Conservation (phyloP, 2,329 filamentous ascomycete genomes). For the Cytospora mali region DNA sequence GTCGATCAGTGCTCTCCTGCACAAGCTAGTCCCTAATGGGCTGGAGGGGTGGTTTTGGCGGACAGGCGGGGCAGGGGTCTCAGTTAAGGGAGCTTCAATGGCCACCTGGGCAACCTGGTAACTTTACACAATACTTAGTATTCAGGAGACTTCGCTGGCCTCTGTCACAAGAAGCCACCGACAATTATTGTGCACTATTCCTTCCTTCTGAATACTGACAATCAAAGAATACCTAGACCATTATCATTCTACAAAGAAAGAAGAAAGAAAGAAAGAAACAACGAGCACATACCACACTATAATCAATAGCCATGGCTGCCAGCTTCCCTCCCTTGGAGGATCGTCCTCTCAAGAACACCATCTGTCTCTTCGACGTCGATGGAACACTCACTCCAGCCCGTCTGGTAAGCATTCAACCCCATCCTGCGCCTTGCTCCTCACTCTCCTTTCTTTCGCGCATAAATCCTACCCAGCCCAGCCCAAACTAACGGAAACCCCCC, state of each 20-base stretch:
- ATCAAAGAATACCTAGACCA: not conserved
- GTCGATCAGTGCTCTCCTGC: not conserved
- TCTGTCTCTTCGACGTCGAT: slow-evolving; percentile 96
- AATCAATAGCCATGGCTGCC: slow-evolving; percentile 45
- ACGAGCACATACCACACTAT: too few species aligned
- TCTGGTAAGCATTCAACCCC: slow-evolving; percentile 52
- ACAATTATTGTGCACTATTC: not conserved
- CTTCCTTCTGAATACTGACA: not conserved
- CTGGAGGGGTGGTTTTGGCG: not conserved
- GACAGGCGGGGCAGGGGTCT: slow-evolving; percentile 1
- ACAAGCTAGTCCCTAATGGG: not conserved
- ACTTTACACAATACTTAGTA: not conserved
- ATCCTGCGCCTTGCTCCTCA: not conserved
- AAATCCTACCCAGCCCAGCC: slow-evolving; percentile 30
- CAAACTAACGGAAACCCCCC: too few species aligned
- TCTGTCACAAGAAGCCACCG: not conserved
- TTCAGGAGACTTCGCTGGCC: not conserved
- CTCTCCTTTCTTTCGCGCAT: slow-evolving; percentile 5
- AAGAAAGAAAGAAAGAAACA: too few species aligned
- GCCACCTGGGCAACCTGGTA: not conserved
- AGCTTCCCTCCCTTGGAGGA: slow-evolving; percentile 75
- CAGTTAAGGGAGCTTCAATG: not conserved
- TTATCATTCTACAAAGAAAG: not conserved
- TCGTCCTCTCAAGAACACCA: slow-evolving; percentile 88
- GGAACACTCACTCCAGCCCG: slow-evolving; percentile 85